Evolutionary conservation across 331 rosid species (phyloP), one percentile per base, ranked within the genome.

Genomic region (Stylosanthes scabra): DNA sequence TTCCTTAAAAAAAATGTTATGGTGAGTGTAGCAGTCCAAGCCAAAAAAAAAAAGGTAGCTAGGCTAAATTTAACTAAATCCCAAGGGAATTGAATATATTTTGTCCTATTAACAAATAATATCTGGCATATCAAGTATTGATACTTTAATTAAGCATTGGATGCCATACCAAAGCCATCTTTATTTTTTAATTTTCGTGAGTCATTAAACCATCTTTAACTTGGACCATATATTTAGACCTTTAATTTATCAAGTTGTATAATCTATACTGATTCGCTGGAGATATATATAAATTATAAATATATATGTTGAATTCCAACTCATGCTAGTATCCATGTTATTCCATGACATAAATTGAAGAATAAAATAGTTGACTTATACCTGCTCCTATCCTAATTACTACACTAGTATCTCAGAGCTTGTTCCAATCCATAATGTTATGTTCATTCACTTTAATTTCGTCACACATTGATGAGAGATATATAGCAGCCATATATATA

Each of bases 371-470:
- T 70, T 59, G 57, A 66, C 46, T 82, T 41, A 34, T 49, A 83
- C 77, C 93, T 72, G 84, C 84, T 80, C 81, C 78, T 40, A 7
- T 4, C 2, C 29, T 52, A 60, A n/a, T n/a, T 8, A 67, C 25
- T 20, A 20, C 25, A 20, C 39, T 34, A 34, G 6, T 34, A 34
- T 34, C 39, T 34, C 39, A 34, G 39, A 34, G 6, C 6, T 34
- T 6, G 39, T 34, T 34, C 39, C 39, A 34, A 34, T 34, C 39
- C 39, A 20, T 20, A 3, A 6, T 34, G 39, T 34, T 34, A 34
- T 34, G 71, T 67, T 9, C 34, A 28, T 45, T 47, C 39, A 55
- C 65, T 70, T 77, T 71, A 61, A 34, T 66, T 11, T 41, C 10
- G 72, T 60, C 41, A 5, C 6, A 42, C 50, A 27, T 46, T 79